These are phyloP conservation scores for Asterella californica DNA, from an alignment of 225 moss, liverwort and hornwort genomes.

Conservation along the genomic window DNA sequence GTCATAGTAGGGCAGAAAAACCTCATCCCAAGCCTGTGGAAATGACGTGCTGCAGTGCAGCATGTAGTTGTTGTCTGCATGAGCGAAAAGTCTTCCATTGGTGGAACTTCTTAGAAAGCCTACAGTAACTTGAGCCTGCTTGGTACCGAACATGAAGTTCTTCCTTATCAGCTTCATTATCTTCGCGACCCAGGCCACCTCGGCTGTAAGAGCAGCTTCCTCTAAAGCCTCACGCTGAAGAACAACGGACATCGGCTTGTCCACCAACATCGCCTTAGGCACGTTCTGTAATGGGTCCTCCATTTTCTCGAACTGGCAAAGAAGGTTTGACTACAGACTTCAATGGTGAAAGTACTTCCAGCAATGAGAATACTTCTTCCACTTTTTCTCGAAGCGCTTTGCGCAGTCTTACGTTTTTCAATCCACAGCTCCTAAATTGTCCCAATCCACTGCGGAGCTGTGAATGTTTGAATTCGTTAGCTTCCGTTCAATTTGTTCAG, in stretches of 20 bases:
- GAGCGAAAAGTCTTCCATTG: conserved; percentile 64
- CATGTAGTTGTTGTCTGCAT: conserved; percentile 41
- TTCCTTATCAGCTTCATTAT: conserved; percentile 63
- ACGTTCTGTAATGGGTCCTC: conserved; percentile 13
- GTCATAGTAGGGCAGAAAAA: conserved; percentile 8
- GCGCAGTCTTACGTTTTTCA: too few relatives aligned
- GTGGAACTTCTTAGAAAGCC: conserved; percentile 56
- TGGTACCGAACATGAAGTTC: conserved; percentile 54
- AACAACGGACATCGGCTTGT: conserved; percentile 48
- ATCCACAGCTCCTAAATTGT: too few relatives aligned
- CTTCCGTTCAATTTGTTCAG: too few relatives aligned
- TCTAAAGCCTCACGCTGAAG: conserved; percentile 51
- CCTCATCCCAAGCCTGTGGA: conserved; percentile 60
- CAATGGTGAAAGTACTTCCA: background rate
- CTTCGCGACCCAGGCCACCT: conserved; percentile 56
- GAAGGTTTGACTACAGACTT: background rate
- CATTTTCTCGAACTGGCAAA: background rate
- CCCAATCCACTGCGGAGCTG: too few relatives aligned
- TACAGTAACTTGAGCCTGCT: conserved; percentile 53
- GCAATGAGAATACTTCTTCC: background rate
- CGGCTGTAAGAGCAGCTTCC: conserved; percentile 41
- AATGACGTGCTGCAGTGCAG: conserved; percentile 60
- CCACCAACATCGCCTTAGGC: conserved; percentile 35
- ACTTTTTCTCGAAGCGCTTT: too few relatives aligned
- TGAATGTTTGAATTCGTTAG: too few relatives aligned